Percentiles rank a stretch among this genome's conserved stretches.
These are phyloP conservation scores for Phyllosticta paracitricarpa DNA, from an alignment of 2,329 filamentous ascomycete species.

Conservation along the genomic window DNA sequence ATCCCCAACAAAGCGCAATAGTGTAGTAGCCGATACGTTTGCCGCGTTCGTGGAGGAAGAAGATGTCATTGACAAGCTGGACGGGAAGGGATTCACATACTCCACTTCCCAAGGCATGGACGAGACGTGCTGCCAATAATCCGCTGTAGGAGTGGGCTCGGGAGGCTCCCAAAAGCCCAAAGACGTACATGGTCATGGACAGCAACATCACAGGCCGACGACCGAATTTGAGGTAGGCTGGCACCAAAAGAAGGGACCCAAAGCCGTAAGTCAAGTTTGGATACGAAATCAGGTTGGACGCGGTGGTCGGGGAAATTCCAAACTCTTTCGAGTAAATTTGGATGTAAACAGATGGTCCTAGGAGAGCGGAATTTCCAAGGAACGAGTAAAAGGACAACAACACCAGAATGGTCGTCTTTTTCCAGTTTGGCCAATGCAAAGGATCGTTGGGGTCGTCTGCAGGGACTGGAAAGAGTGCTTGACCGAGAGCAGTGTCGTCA, in stretches of 20 bases:
- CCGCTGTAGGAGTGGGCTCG: slow-evolving; percentile 30
- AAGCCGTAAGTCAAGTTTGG: slow-evolving; percentile 52
- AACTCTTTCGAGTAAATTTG: slow-evolving; percentile 45
- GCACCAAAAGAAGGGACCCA: slow-evolving; percentile 46
- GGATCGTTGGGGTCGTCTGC: slow-evolving; percentile 53
- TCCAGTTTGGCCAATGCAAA: slow-evolving; percentile 45
- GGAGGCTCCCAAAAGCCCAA: slow-evolving; percentile 15
- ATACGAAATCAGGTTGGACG: slow-evolving; percentile 49
- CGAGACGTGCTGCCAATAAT: slow-evolving; percentile 34
- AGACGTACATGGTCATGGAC: slow-evolving; percentile 22
- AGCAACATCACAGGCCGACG: slow-evolving; percentile 34
- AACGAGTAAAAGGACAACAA: slow-evolving; percentile 48
- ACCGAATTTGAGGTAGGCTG: slow-evolving; percentile 45
- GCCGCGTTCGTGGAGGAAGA: slow-evolving; percentile 38
- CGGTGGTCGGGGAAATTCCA: slow-evolving; percentile 38
- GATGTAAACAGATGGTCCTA: slow-evolving; percentile 51
- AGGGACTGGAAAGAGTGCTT: slow-evolving; percentile 51
- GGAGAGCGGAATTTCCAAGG: slow-evolving; percentile 46
- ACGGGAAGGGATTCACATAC: slow-evolving; percentile 39
- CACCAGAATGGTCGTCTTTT: slow-evolving; percentile 48
- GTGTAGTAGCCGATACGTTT: slow-evolving; percentile 51
- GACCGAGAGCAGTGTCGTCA: slow-evolving; percentile 50
- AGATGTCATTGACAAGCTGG: slow-evolving; percentile 40
- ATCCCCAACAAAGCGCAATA: slow-evolving; percentile 40
- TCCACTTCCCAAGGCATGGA: slow-evolving; percentile 34